phyloP scores from a whole-genome alignment of 129 eudicot species.

The Flaveria bidentis region DNA sequence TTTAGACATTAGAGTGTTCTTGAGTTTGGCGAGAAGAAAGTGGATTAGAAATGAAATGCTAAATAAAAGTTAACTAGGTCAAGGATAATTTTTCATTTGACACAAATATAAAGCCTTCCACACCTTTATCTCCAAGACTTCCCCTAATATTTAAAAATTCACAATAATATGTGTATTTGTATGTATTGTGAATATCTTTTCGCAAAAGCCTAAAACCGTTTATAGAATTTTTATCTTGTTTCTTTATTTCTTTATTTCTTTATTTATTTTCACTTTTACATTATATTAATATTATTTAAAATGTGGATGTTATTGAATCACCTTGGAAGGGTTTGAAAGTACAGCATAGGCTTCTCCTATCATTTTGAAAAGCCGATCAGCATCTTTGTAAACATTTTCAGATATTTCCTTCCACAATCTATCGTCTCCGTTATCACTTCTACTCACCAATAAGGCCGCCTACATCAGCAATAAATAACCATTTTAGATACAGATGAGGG shows the following conservation, averaged over 20 bases:
- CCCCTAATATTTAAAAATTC: too few species aligned
- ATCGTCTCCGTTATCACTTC: slow-evolving; percentile 85
- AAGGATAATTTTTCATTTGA: not conserved
- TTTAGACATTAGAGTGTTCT: not conserved
- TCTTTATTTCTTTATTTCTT: not conserved
- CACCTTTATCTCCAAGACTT: not conserved
- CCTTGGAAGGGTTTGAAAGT: slow-evolving; percentile 80
- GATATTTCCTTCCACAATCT: slow-evolving; percentile 77
- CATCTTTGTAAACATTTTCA: slow-evolving; percentile 75
- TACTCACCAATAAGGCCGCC: slow-evolving; percentile 77
- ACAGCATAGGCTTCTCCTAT: slow-evolving; percentile 97
- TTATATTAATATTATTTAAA: not conserved
- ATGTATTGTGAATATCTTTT: too few species aligned
- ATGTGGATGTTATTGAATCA: slow-evolving; percentile 1
- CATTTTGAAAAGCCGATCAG: slow-evolving; percentile 96
- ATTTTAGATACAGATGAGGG: not conserved
- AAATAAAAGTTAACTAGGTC: not conserved
- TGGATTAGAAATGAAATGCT: not conserved
- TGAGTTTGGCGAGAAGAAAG: not conserved
- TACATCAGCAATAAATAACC: slow-evolving; percentile 28
- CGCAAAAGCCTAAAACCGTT: not conserved
- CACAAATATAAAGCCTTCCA: not conserved
- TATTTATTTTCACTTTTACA: not conserved
- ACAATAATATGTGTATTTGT: too few species aligned
- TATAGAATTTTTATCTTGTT: not conserved